A percentile compares a stretch with the other conserved stretches of the same genome.
Evolutionary conservation across 768 basidiomycete genomes (phyloP).

Genomic region (Serendipita sp.): DNA sequence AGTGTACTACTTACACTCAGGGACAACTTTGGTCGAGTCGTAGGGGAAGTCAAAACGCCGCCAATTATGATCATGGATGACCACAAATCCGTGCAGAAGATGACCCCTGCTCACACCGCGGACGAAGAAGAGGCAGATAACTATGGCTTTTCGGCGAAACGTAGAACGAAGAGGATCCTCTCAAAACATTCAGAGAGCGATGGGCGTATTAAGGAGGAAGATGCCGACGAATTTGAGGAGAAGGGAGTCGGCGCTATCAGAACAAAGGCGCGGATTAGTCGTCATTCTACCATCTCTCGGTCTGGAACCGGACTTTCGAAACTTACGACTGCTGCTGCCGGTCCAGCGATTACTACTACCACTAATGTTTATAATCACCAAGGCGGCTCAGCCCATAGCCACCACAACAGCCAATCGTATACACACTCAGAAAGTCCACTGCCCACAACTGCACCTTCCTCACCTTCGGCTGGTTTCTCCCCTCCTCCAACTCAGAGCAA

Average conservation of each 20-base stretch:
- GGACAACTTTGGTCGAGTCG: conserved; percentile 58
- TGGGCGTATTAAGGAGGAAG: background rate
- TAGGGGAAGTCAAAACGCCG: conserved; percentile 65
- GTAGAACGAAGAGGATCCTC: background rate
- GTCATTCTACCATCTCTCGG: background rate
- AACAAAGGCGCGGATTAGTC: background rate
- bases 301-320: background rate
- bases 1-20: conserved; percentile 76
- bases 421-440: conserved; percentile 4
- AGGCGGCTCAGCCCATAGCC: background rate
- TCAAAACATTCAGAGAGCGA: background rate
- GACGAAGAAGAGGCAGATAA: conserved; percentile 12
- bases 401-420: background rate
- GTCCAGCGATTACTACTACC: background rate
- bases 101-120: background rate
- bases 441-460: background rate
- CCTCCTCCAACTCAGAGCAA: background rate
- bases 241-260: background rate
- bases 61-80: conserved; percentile 99
- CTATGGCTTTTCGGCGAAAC: background rate
- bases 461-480: background rate
- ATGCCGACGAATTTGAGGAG: background rate
- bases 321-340: background rate
- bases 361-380: background rate
- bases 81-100: conserved; percentile 54